These are phyloP conservation scores for Xylaria sp. DNA, from an alignment of 2,329 filamentous ascomycete genomes.

Conservation along the genomic window DNA sequence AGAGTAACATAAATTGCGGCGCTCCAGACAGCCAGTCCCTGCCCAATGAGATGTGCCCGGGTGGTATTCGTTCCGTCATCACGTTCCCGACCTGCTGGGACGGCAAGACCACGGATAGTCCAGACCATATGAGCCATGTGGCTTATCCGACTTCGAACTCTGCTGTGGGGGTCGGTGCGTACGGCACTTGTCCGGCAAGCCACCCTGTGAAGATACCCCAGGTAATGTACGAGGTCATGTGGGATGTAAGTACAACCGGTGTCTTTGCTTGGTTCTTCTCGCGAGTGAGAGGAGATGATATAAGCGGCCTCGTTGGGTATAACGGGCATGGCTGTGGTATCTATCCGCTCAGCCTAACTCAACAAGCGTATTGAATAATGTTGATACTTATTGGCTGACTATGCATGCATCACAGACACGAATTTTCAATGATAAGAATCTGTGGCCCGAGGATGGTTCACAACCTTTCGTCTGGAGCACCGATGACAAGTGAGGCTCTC, in stretches of 20 bases:
- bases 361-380: neutral
- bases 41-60: constrained; percentile 61
- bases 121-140: constrained; percentile 62
- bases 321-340: neutral
- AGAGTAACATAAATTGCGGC: constrained; percentile 49
- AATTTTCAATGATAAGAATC: constrained; percentile 43
- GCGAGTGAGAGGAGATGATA: neutral
- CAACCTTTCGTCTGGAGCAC: constrained; percentile 49
- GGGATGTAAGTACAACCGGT: constrained; percentile 50
- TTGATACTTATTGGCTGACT: constrained; percentile 5
- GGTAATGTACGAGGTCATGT: constrained; percentile 65
- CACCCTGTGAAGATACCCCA: constrained; percentile 67
- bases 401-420: constrained; percentile 34
- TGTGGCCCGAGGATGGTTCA: constrained; percentile 46
- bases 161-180: constrained; percentile 47
- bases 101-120: constrained; percentile 58
- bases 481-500: constrained; percentile 36
- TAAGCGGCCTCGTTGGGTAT: no score
- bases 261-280: neutral
- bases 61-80: constrained; percentile 61
- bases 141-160: constrained; percentile 55
- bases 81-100: constrained; percentile 68
- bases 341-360: neutral
- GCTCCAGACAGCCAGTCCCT: constrained; percentile 58
- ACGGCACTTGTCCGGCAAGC: constrained; percentile 58